A percentile compares a stretch with the other conserved stretches of the same genome.
phyloP scores from a whole-genome alignment of 2,329 filamentous ascomycete genomes.

The Mollisiaceae sp. region DNA sequence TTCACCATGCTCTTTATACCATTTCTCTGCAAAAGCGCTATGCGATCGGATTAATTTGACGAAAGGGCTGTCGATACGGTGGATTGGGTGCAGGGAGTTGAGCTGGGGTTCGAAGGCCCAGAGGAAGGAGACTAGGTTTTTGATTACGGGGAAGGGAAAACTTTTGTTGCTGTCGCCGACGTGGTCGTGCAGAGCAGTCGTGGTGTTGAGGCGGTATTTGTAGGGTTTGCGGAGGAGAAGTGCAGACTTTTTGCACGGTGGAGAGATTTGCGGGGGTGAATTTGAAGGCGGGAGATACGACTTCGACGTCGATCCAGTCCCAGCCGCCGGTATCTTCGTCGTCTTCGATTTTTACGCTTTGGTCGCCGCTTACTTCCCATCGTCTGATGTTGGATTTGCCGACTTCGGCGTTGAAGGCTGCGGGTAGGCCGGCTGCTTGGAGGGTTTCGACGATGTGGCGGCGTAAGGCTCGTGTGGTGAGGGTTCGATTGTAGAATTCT shows the following conservation, averaged over 20 bases:
- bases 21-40: background rate
- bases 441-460: too few species aligned
- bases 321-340: background rate
- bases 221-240: background rate
- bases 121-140: background rate
- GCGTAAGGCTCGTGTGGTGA: too few species aligned
- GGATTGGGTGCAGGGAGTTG: background rate
- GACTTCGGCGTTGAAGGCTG: too few species aligned
- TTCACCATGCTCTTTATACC: background rate
- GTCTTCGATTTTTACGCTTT: background rate
- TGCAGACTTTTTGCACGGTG: background rate
- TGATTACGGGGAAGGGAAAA: background rate
- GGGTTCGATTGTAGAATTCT: too few species aligned
- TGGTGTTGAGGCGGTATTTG: background rate
- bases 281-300: background rate
- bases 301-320: background rate
- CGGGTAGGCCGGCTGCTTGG: too few species aligned
- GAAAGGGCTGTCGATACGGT: background rate
- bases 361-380: background rate
- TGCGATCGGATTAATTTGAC: background rate
- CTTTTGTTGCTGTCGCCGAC: background rate
- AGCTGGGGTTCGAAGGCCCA: conserved; percentile 3
- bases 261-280: background rate
- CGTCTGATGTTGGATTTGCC: background rate
- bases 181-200: background rate